Conservation (phyloP, 75 land plant genomes). For the Pinus tabuliformis region DNA sequence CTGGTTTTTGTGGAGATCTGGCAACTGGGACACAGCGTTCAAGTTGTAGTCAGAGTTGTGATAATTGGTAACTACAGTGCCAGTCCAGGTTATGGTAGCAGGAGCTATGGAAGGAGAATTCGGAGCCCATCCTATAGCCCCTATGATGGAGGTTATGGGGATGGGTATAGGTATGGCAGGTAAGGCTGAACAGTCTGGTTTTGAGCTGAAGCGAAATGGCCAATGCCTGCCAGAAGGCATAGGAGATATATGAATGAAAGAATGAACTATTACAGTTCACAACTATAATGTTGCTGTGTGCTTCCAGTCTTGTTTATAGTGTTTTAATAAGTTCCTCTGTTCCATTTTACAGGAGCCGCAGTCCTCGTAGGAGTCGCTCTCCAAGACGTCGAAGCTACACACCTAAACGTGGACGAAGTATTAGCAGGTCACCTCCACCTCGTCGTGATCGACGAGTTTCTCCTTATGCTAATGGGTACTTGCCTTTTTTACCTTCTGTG, state of each 20-base stretch:
- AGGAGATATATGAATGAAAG: no score
- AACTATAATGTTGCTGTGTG: neutral
- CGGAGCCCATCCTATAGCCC: constrained; percentile 8
- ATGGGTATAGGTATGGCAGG: constrained; percentile 5
- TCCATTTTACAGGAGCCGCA: neutral
- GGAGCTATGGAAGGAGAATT: constrained; percentile 10
- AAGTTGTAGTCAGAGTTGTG: neutral
- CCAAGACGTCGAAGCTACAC: constrained; percentile 9
- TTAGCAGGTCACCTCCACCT: constrained; percentile 5
- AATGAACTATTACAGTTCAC: neutral
- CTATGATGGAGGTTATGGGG: constrained; percentile 7
- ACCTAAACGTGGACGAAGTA: constrained; percentile 5
- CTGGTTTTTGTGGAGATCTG: neutral
- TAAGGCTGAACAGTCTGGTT: constrained; percentile 7
- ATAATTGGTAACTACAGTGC: constrained; percentile 11
- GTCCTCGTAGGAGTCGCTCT: constrained; percentile 6
- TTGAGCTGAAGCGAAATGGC: neutral
- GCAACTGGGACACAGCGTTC: neutral
- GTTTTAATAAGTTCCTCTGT: neutral
- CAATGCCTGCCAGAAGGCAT: neutral
- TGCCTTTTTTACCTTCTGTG: neutral
- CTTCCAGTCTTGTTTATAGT: neutral
- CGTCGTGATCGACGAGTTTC: constrained; percentile 1
- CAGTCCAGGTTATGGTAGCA: constrained; percentile 21
- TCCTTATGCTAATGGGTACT: constrained; percentile 10